These are phyloP conservation scores for Fusarium pininemorale DNA, from an alignment of 2,329 filamentous ascomycete genomes.

Conservation along the genomic window DNA sequence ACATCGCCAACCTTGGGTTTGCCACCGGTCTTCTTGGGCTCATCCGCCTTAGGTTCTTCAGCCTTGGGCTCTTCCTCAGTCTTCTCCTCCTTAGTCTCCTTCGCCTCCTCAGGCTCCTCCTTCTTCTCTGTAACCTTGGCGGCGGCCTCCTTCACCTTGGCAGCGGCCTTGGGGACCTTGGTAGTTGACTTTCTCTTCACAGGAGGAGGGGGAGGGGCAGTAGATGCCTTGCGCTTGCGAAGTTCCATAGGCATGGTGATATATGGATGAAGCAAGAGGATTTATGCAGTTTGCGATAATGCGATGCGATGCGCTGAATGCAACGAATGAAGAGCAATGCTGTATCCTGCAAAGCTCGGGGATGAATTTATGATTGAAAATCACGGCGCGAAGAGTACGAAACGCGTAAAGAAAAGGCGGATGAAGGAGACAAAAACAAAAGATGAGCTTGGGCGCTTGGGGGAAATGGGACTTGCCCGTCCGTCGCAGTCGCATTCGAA, in stretches of 20 bases:
- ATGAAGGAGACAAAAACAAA: constrained; percentile 32
- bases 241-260: constrained; percentile 64
- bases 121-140: constrained; percentile 45
- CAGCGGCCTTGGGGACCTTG: constrained; percentile 25
- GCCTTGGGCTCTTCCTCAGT: constrained; percentile 34
- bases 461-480: constrained; percentile 24
- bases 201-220: constrained; percentile 55
- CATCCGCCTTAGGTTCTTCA: constrained; percentile 49
- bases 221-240: constrained; percentile 68
- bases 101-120: constrained; percentile 49
- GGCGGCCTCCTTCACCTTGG: constrained; percentile 44
- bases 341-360: constrained; percentile 9
- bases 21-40: constrained; percentile 36
- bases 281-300: constrained; percentile 18
- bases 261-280: background rate
- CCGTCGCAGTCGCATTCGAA: constrained; percentile 42
- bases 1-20: constrained; percentile 64
- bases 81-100: constrained; percentile 34
- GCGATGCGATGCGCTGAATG: constrained; percentile 33
- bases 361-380: constrained; percentile 11
- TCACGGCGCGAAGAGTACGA: constrained; percentile 1
- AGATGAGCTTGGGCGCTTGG: constrained; percentile 39
- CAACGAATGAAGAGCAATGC: constrained; percentile 23
- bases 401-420: constrained; percentile 21
- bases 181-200: constrained; percentile 49